Base-by-base conservation (phyloP, 768 basidiomycete genomes). In the Kwoniella sp. region DNA sequence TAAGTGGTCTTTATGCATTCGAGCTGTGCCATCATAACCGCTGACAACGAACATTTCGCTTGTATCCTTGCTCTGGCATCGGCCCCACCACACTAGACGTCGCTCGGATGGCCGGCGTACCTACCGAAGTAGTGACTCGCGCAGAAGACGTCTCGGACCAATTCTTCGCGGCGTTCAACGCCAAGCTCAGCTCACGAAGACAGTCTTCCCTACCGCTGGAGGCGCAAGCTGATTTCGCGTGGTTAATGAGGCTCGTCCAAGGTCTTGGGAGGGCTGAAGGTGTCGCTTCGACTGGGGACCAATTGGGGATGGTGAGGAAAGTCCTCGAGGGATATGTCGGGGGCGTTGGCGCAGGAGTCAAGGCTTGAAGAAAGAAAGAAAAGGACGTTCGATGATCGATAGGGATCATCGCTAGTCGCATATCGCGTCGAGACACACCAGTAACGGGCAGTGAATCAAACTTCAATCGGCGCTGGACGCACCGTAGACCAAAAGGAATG, bases 41-140 rank as follows among this genome's bases (percentile, higher is more conserved):
- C 50, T 12, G 50, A n/a, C 20, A 52, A n/a, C 8, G 17, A 9
- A n/a, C 25, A 22, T 52, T 11, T 52, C 50, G 20, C 9, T 9
- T 22, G 9, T 8, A 26, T 52, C 11, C n/a, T n/a, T n/a, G n/a
- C n/a, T n/a, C n/a, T n/a, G n/a, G n/a, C n/a, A n/a, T 11, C 50
- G 11, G 11, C 8, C 38, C 25, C 29, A 11, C 54, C 29, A 20
- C n/a, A n/a, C 0, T 34, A 82, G 80, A 81, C 75, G 95, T 98
- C 48, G 96, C 96, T 29, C 90, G 89, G 71, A 85, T 99, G 51
- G 96, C 95, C 2, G 96, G 95, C 4, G 92, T 98, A 0, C 93
- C 93, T 1, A 77, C 85, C 15, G 69, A 57, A 28, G 91, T 99
- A 17, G 92, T 99, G 45, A 85, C 89, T 65, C 87, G 96, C 2